Conservation (phyloP, 2,329 filamentous ascomycete genomes). For the Tricladium varicosporioides region DNA sequence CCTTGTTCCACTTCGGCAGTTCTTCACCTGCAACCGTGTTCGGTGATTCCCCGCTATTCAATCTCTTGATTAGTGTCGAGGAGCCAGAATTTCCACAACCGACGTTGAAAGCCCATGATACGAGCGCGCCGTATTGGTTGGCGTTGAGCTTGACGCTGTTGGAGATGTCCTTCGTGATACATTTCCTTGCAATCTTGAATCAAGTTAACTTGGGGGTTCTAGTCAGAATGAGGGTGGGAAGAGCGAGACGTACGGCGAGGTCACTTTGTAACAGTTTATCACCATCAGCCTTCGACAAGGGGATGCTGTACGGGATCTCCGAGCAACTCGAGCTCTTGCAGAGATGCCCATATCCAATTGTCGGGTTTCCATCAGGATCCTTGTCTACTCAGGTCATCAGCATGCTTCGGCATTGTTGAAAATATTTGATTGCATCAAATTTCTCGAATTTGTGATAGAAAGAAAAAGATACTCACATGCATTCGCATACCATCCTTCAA, state of each 20-base stretch:
- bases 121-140: constrained; percentile 52
- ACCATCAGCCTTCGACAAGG: constrained; percentile 41
- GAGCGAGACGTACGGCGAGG: background rate
- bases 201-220: background rate
- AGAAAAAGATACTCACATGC: constrained; percentile 8
- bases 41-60: constrained; percentile 44
- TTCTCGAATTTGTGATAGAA: too few species aligned
- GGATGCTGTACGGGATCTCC: constrained; percentile 46
- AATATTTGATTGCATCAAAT: too few species aligned
- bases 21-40: constrained; percentile 43
- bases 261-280: constrained; percentile 38
- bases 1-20: constrained; percentile 48
- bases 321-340: constrained; percentile 42
- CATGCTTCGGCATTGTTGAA: too few species aligned
- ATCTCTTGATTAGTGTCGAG: constrained; percentile 41
- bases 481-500: constrained; percentile 6
- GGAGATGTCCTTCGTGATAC: constrained; percentile 38
- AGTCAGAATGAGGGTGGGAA: background rate
- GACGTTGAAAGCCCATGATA: constrained; percentile 51
- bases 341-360: constrained; percentile 50
- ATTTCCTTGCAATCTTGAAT: constrained; percentile 38
- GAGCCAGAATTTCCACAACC: constrained; percentile 42
- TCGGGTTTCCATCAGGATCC: constrained; percentile 46
- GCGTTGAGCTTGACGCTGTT: constrained; percentile 41
- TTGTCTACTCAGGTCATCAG: background rate